phyloP scores from a whole-genome alignment of 129 eudicot genomes.

The Chrysanthemum makinoi region DNA sequence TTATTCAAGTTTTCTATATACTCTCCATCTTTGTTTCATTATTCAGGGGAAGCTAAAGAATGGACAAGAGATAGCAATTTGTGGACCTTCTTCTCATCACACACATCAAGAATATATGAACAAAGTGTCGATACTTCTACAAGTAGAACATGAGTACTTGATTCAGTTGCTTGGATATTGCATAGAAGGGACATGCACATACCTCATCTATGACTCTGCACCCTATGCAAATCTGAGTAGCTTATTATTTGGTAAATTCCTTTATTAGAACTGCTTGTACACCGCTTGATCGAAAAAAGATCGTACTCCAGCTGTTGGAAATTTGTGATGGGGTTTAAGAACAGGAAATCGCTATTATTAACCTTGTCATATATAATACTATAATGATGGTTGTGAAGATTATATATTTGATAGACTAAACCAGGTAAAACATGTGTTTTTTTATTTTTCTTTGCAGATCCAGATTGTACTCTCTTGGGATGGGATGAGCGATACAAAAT shows the following conservation, averaged over 20 bases:
- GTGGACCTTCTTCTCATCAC: no score
- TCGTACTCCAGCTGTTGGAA: no score
- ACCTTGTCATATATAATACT: neutral
- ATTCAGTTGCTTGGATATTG: constrained; percentile 15
- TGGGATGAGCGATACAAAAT: constrained; percentile 15
- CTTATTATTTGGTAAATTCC: neutral
- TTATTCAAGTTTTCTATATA: no score
- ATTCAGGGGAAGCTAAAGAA: constrained; percentile 18
- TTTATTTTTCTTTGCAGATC: neutral
- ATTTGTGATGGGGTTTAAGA: no score
- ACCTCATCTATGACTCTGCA: neutral
- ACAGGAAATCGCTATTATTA: neutral
- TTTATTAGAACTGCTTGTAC: no score
- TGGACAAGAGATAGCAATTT: constrained; percentile 11
- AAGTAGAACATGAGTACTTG: constrained; percentile 13
- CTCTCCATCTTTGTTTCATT: neutral
- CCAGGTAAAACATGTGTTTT: neutral
- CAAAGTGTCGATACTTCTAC: neutral
- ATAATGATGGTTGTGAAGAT: no score
- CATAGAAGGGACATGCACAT: neutral
- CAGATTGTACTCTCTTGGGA: neutral
- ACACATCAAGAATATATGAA: neutral
- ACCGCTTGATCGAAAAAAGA: no score
- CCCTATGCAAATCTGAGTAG: neutral
- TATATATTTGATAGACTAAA: neutral